Percentiles rank a stretch among this genome's conserved stretches.
These are phyloP conservation scores for Achlya hypogyna DNA, from an alignment of 352 stramenopile species.

Conservation along the genomic window DNA sequence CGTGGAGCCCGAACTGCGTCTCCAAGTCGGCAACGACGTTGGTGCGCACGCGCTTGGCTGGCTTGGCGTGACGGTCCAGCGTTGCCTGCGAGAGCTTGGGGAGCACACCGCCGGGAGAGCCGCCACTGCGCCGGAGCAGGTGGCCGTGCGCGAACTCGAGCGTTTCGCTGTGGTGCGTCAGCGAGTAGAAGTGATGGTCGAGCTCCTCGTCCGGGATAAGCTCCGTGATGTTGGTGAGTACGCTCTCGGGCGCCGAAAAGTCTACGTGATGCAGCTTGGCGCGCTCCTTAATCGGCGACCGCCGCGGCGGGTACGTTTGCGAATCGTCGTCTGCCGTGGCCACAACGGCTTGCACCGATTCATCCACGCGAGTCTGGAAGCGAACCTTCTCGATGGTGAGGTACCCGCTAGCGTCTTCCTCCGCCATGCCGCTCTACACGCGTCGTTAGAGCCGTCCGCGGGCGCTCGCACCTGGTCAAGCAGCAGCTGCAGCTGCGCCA, in stretches of 20 bases:
- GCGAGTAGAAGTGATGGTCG: conserved; percentile 7
- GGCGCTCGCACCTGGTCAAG: conserved; percentile 29
- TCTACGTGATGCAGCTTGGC: conserved; percentile 14
- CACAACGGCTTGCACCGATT: conserved; percentile 53
- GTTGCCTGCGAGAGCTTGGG: not conserved
- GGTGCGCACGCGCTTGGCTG: not conserved
- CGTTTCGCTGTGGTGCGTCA: conserved; percentile 8
- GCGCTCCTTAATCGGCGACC: conserved; percentile 57
- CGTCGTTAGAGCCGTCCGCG: not conserved
- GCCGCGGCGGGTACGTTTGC: conserved; percentile 56
- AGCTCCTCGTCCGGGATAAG: conserved; percentile 12
- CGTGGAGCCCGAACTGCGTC: conserved; percentile 1
- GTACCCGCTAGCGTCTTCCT: conserved; percentile 50
- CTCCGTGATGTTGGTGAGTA: conserved; percentile 13
- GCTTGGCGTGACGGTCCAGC: not conserved
- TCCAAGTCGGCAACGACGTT: not conserved
- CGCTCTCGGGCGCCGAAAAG: not conserved
- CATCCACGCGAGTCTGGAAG: conserved; percentile 47
- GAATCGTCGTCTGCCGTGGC: conserved; percentile 25
- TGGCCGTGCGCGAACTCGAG: not conserved
- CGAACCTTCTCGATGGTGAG: conserved; percentile 49
- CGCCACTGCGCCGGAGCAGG: not conserved
- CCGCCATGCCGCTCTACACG: conserved; percentile 35
- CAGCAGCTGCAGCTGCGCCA: conserved; percentile 40
- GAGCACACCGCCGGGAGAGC: not conserved